Evolutionary conservation across 116 monocot genomes (phyloP).

Genomic region (Papilionanthe hybrid): DNA sequence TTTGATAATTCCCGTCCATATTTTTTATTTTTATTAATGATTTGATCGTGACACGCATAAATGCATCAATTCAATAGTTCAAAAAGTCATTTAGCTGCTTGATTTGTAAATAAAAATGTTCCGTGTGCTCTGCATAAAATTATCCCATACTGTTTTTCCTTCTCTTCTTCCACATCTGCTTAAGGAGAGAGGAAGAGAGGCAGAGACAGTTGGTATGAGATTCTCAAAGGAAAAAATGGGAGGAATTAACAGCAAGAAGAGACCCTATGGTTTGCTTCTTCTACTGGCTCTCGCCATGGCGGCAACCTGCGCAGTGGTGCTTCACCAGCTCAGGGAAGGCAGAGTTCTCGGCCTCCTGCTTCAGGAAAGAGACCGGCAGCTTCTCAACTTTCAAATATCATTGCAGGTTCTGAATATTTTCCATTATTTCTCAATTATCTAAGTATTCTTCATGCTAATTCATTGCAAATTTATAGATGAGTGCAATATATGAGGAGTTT

Average conservation of each 20-base stretch:
- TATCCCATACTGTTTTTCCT: too few relatives aligned
- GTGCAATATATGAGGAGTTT: too few relatives aligned
- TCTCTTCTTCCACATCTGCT: too few relatives aligned
- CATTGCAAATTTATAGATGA: neutral
- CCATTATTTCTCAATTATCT: neutral
- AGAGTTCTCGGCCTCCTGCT: conserved; percentile 36
- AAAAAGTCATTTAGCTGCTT: too few relatives aligned
- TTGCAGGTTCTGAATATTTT: conserved; percentile 30
- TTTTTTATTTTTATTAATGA: too few relatives aligned
- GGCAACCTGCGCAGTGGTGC: conserved; percentile 25
- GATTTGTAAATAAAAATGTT: too few relatives aligned
- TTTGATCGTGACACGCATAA: too few relatives aligned
- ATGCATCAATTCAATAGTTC: too few relatives aligned
- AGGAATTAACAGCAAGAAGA: conserved; percentile 22
- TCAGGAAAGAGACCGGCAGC: conserved; percentile 39
- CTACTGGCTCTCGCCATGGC: conserved; percentile 41
- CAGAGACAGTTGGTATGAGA: neutral
- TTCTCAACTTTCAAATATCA: conserved; percentile 26
- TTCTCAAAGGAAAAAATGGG: neutral
- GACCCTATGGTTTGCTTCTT: conserved; percentile 26
- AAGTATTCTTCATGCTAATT: neutral
- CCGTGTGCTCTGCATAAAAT: too few relatives aligned
- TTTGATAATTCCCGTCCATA: too few relatives aligned
- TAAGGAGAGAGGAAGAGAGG: too few relatives aligned
- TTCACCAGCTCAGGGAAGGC: conserved; percentile 51